Evolutionary conservation across 169 alveolate species (phyloP), one percentile per base, ranked within the genome.

Genomic region (Cardiosporidium cionae): DNA sequence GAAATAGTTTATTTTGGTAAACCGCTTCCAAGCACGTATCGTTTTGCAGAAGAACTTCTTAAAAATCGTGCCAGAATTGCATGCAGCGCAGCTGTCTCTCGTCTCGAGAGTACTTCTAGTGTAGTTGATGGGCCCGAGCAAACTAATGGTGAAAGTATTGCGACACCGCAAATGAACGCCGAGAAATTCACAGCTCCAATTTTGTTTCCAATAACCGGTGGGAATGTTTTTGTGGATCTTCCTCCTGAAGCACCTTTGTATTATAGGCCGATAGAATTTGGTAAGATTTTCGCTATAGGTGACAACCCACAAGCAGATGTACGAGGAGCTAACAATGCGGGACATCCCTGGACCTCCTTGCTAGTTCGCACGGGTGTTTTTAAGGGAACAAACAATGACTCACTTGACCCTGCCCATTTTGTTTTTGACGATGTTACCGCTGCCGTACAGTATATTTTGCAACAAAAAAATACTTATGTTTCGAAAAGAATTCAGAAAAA

Each of bases 301-400:
- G 68, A 63, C 58, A 63, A 63, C 68, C 68, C 68, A 9, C 9
- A 16, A 63, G 25, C 68, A 9, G 68, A 63, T n/a, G 68, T 63
- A n/a, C 9, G 68, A 22, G 68, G 68, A 16, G 68, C 68, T 9
- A 63, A 63, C 22, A 9, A 9, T n/a, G 58, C 25, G 16, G 68
- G 68, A 9, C 25, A 9, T 9, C 68, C 68, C 16, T 63, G 68
- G 68, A 29, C 58, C n/a, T 63, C 68, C 16, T 9, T 63, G 25
- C 58, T 63, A 52, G 68, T 63, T 9, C 16, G 58, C n/a, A 63
- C 68, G 58, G 68, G 68, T 63, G 58, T 63, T 9, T 63, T 29
- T 52, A 63, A 52, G 35, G 68, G 68, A 9, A 16, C 9, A n/a
- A 52, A 29, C 16, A 63, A 63, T 52, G 68, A 63, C 22, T 9